Evolutionary conservation across 805 yeast genomes (phyloP).

Genomic region (Danielia oregonensis): DNA sequence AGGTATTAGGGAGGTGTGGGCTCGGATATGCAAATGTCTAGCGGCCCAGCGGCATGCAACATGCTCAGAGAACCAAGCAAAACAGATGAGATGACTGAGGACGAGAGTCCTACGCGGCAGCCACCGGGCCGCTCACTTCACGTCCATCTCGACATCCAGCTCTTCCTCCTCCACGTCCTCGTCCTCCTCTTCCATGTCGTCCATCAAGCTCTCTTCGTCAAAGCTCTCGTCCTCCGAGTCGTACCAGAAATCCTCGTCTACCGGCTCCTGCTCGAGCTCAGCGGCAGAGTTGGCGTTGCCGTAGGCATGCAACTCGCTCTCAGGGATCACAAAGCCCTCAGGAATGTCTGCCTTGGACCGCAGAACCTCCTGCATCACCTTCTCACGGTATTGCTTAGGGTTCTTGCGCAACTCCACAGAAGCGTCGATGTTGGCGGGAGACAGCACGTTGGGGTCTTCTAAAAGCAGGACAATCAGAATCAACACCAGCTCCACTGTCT

Average conservation of each 20-base stretch:
- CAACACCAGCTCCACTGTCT: conserved; percentile 86
- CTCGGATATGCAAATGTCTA: too few relatives aligned
- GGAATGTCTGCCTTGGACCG: conserved; percentile 85
- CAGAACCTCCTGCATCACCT: conserved; percentile 78
- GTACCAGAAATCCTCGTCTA: conserved; percentile 83
- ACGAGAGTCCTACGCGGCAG: too few relatives aligned
- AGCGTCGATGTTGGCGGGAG: conserved; percentile 97
- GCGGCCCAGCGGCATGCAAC: too few relatives aligned
- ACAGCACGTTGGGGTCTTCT: conserved; percentile 89
- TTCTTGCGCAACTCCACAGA: conserved; percentile 85
- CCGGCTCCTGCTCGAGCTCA: conserved; percentile 50
- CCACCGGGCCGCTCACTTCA: too few relatives aligned
- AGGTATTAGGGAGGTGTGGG: too few relatives aligned
- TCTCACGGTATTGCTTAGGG: conserved; percentile 68
- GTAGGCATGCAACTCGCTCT: conserved; percentile 48
- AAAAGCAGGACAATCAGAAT: conserved; percentile 85
- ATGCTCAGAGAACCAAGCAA: too few relatives aligned
- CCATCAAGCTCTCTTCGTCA: conserved; percentile 47
- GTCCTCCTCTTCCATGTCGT: conserved; percentile 45
- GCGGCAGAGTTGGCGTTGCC: conserved; percentile 32
- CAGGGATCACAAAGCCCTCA: conserved; percentile 78
- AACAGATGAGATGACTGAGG: too few relatives aligned
- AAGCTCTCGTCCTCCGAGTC: conserved; percentile 50
- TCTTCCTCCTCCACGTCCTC: conserved; percentile 59
- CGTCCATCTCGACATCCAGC: conserved; percentile 18